phyloP scores from a whole-genome alignment of 768 basidiomycete genomes.

The Lactarius tabidus region DNA sequence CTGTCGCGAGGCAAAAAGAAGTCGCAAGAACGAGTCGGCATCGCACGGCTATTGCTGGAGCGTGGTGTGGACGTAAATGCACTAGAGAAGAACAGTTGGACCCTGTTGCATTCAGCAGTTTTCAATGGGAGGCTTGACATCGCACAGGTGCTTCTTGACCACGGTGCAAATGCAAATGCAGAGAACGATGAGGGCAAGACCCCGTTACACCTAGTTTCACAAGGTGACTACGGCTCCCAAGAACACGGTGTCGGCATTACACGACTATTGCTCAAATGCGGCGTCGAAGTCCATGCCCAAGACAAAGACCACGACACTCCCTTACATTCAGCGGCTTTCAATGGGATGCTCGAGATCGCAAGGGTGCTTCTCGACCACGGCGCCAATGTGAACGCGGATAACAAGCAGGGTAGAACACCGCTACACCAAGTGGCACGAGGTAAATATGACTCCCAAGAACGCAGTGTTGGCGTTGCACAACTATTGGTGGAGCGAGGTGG shows the following conservation, averaged over 20 bases:
- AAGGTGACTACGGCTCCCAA: too few relatives aligned
- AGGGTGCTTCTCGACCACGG: background rate
- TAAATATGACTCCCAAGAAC: too few relatives aligned
- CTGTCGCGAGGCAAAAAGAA: background rate
- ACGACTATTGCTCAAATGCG: background rate
- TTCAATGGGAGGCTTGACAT: too few relatives aligned
- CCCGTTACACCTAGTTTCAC: too few relatives aligned
- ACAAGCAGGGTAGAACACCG: background rate
- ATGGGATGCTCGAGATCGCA: background rate
- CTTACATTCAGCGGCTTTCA: background rate
- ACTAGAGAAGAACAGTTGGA: too few relatives aligned
- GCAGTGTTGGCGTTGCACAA: background rate
- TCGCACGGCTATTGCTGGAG: too few relatives aligned
- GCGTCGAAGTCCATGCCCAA: background rate
- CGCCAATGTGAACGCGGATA: background rate
- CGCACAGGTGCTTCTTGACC: background rate
- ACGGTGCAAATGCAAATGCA: too few relatives aligned
- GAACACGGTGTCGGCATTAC: too few relatives aligned
- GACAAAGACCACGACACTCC: background rate
- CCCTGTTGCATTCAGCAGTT: too few relatives aligned
- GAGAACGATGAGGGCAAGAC: too few relatives aligned
- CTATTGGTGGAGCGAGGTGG: background rate
- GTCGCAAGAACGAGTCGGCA: background rate
- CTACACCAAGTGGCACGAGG: background rate
- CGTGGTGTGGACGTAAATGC: too few relatives aligned